phyloP scores from a whole-genome alignment of 495 filamentous ascomycete species.

The Xylaria curta region DNA sequence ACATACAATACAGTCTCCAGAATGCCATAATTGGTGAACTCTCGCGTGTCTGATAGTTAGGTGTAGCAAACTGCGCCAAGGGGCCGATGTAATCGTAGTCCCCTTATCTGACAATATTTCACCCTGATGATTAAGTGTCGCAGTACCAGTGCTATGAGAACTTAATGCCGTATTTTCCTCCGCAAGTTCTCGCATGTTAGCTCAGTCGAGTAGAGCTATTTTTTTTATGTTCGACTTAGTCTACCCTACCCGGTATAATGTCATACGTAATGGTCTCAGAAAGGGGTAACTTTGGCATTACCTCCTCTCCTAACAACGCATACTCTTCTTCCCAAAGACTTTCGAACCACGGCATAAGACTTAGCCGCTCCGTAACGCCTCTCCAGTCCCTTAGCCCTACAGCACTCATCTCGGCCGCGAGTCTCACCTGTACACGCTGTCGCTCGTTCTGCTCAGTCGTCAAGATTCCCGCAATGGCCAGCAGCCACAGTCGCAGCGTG shows the following conservation, averaged over 20 bases:
- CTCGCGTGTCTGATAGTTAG: background rate
- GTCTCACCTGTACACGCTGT: constrained; percentile 22
- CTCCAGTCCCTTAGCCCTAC: constrained; percentile 26
- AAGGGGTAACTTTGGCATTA: constrained; percentile 22
- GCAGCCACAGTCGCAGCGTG: constrained; percentile 26
- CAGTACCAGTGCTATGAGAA: background rate
- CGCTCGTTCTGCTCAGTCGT: constrained; percentile 21
- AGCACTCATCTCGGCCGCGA: constrained; percentile 27
- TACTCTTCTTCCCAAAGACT: constrained; percentile 29
- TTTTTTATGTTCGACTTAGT: background rate
- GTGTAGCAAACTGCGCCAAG: background rate
- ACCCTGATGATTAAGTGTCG: background rate
- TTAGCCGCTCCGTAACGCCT: constrained; percentile 24
- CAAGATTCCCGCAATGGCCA: constrained; percentile 24
- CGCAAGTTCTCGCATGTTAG: background rate
- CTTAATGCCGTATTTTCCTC: background rate
- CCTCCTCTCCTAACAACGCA: constrained; percentile 27
- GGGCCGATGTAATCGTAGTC: background rate
- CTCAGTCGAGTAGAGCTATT: background rate
- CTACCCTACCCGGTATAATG: background rate
- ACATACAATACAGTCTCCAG: background rate
- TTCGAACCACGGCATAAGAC: constrained; percentile 27
- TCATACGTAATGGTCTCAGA: constrained; percentile 12
- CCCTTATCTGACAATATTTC: background rate
- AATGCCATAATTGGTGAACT: background rate